These are phyloP conservation scores for Pseudogymnoascus sp. DNA, from an alignment of 2,329 filamentous ascomycete species.

Conservation along the genomic window DNA sequence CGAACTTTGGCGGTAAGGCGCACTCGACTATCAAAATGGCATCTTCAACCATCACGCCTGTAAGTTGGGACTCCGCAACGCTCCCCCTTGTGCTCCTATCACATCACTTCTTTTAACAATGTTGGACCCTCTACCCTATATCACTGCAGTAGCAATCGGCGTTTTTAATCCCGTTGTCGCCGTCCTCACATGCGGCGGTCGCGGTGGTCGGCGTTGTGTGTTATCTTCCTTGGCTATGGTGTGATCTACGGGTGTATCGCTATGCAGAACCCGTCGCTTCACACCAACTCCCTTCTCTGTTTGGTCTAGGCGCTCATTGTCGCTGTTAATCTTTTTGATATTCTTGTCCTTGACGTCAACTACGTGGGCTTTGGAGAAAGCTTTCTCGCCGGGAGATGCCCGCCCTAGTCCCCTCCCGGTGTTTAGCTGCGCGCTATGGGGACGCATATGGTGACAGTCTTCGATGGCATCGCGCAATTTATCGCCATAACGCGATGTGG, in stretches of 20 bases:
- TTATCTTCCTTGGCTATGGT: background rate
- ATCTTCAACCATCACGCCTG: background rate
- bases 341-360: background rate
- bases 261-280: background rate
- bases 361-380: background rate
- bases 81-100: background rate
- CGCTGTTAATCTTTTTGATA: background rate
- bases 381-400: background rate
- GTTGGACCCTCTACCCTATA: background rate
- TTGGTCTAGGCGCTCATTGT: background rate
- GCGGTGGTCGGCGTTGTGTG: background rate
- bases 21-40: constrained; percentile 6
- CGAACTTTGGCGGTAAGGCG: background rate
- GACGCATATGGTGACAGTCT: background rate
- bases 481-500: background rate
- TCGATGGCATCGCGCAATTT: constrained; percentile 4
- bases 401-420: background rate
- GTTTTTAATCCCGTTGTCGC: background rate
- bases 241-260: constrained; percentile 1
- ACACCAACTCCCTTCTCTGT: background rate
- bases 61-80: background rate
- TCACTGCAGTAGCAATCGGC: background rate
- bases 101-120: constrained; percentile 1
- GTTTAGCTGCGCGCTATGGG: background rate
- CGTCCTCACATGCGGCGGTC: background rate